These are phyloP conservation scores for Ganoderma lingzhi DNA, from an alignment of 1,284 basidiomycete genomes.

Conservation along the genomic window DNA sequence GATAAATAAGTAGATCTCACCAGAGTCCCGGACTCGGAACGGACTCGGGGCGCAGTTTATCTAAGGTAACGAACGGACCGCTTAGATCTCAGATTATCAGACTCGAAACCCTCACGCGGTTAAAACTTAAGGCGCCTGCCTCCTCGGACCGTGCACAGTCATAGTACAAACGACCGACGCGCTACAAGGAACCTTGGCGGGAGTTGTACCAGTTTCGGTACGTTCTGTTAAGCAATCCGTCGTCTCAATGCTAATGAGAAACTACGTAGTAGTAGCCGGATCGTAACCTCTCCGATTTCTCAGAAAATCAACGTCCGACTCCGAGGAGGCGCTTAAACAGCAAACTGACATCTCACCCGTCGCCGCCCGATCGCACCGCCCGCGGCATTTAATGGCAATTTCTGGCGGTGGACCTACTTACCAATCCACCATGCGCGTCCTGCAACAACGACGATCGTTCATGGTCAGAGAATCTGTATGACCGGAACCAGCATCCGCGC, in stretches of 20 bases:
- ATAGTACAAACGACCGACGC: not conserved
- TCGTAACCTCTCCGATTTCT: not conserved
- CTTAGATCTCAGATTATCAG: constrained; percentile 6
- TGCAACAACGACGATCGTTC: not conserved
- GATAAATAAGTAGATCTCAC: not conserved
- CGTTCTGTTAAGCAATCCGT: not conserved
- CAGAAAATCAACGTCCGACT: constrained; percentile 7
- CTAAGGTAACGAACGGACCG: not conserved
- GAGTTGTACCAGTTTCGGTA: not conserved
- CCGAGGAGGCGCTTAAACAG: not conserved
- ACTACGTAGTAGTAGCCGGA: not conserved
- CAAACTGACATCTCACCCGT: not conserved
- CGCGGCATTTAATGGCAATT: not conserved
- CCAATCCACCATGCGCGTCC: not conserved
- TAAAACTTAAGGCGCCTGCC: not conserved
- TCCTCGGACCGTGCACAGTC: not conserved
- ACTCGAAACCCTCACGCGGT: not conserved
- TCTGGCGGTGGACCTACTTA: not conserved
- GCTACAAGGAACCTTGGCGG: not conserved
- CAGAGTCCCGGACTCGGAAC: not conserved
- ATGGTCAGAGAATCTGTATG: not conserved
- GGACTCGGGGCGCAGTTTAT: not conserved
- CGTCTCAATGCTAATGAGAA: not conserved
- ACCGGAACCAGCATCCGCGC: not conserved
- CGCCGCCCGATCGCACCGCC: not conserved